Percentiles rank a stretch among this genome's conserved stretches.
phyloP scores from a whole-genome alignment of 2,329 filamentous ascomycete genomes.

The Whalleya microplaca region DNA sequence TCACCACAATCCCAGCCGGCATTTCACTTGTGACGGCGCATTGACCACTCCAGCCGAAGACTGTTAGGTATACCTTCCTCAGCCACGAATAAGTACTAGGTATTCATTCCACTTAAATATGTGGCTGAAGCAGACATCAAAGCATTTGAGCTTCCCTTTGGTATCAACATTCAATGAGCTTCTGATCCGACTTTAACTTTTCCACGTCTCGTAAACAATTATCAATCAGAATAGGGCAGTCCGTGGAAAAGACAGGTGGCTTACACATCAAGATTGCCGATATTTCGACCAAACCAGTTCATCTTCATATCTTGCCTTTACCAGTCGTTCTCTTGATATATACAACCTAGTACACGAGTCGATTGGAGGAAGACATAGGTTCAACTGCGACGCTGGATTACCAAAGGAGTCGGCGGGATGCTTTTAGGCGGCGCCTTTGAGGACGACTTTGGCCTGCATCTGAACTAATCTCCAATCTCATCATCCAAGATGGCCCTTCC shows the following conservation, averaged over 20 bases:
- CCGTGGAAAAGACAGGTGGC: background rate
- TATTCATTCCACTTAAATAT: too few species aligned
- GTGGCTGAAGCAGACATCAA: background rate
- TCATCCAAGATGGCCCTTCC: slow-evolving; percentile 56
- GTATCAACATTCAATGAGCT: background rate
- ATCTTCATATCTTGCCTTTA: background rate
- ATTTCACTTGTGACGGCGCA: background rate
- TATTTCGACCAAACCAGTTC: background rate
- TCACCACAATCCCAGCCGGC: background rate
- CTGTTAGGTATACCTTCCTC: background rate
- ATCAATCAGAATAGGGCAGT: background rate
- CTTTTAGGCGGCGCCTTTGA: background rate
- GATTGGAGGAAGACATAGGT: background rate
- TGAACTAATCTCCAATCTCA: background rate
- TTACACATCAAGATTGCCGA: background rate
- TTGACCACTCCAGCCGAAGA: too few species aligned
- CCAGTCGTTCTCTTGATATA: too few species aligned
- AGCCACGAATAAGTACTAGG: background rate
- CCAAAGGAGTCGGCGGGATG: background rate
- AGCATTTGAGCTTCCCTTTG: background rate
- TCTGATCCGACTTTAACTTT: background rate
- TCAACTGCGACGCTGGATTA: background rate
- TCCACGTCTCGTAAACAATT: background rate
- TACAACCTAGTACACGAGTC: background rate
- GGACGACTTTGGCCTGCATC: background rate